A percentile compares a stretch with the other conserved stretches of the same genome.
phyloP scores from a whole-genome alignment of 1,284 basidiomycete species.

The Bondarzewia mesenterica region DNA sequence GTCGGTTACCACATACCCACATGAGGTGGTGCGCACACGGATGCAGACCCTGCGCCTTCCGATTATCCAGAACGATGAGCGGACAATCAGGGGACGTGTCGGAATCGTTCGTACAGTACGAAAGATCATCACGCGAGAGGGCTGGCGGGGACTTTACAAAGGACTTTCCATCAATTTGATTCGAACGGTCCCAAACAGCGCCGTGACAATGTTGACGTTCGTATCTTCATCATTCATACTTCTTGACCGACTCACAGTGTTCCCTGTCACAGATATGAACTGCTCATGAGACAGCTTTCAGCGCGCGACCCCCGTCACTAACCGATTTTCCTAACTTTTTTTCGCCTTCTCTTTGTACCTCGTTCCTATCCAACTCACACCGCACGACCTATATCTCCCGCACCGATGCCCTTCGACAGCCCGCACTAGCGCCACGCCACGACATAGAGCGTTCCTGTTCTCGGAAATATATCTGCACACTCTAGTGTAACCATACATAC shows the following conservation, averaged over 20 bases:
- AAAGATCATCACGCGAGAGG: conserved; percentile 72
- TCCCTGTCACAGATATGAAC: conserved; percentile 43
- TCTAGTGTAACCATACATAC: neutral
- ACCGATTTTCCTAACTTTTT: neutral
- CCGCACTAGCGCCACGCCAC: neutral
- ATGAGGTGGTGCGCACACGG: conserved; percentile 90
- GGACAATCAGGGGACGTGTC: conserved; percentile 28
- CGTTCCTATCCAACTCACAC: neutral
- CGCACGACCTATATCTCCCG: neutral
- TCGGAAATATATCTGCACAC: neutral
- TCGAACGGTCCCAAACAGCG: conserved; percentile 89
- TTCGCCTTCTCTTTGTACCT: neutral
- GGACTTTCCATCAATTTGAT: conserved; percentile 88
- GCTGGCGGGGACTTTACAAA: conserved; percentile 82
- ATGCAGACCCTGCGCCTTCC: conserved; percentile 77
- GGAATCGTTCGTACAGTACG: conserved; percentile 69
- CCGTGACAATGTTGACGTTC: conserved; percentile 91
- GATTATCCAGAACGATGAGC: conserved; percentile 25
- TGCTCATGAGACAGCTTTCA: conserved; percentile 57
- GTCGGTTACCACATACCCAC: conserved; percentile 89
- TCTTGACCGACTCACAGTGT: neutral
- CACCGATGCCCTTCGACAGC: neutral
- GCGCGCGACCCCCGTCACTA: neutral
- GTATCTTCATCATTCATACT: conserved; percentile 27
- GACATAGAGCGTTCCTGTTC: neutral